Base-by-base conservation (phyloP, 495 filamentous ascomycete genomes). In the Neurospora sp. region DNA sequence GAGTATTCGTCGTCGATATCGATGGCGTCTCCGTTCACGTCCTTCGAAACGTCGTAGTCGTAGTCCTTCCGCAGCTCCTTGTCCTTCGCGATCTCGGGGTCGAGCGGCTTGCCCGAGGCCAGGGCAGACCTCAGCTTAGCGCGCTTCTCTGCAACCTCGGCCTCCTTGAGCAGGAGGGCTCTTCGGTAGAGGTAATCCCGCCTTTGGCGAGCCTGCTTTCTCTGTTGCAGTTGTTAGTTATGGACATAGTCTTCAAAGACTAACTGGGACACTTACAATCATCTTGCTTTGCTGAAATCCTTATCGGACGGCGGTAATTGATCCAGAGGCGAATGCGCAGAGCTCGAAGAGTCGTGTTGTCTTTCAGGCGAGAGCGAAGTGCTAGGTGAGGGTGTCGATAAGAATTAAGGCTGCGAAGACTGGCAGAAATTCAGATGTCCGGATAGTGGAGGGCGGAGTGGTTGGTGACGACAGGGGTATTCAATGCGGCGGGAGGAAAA, bases 111-210 rank as follows among this genome's bases (percentile, higher is more conserved):
- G 66, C 86, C 84, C 8, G 86, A 87, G 35, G 96, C 96, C 40
- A 99, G 85, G 35, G 94, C 93, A 69, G 91, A 89, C 81, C 94
- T 91, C 31, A 99, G 84, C 80, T 94, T 91, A 38, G 93, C 89
- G 77, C 96, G 87, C 81, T 97, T 97, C 82, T 96, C 92, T 70
- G 91, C 90, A 66, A 96, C 94, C 76, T 97, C 94, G 72, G 96
- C 96, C 85, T 97, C 92, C 73, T 92, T 92, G 68, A 99, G 91
- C 22, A 92, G 76, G 11, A 85, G 75, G 3, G 85, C 85, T 69
- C 78, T 85, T 59, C 96, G 91, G 81, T 98, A 97, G 78, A 99
- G 91, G 82, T 98, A 99, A 78, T 99, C 96, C 66, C 95, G 88
- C 76, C 96, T 89, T 82, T 94, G 90, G 73, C 94, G 90, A 75